Conservation (phyloP, 2,329 filamentous ascomycete genomes). For the Ophiosphaerella herpotricha region DNA sequence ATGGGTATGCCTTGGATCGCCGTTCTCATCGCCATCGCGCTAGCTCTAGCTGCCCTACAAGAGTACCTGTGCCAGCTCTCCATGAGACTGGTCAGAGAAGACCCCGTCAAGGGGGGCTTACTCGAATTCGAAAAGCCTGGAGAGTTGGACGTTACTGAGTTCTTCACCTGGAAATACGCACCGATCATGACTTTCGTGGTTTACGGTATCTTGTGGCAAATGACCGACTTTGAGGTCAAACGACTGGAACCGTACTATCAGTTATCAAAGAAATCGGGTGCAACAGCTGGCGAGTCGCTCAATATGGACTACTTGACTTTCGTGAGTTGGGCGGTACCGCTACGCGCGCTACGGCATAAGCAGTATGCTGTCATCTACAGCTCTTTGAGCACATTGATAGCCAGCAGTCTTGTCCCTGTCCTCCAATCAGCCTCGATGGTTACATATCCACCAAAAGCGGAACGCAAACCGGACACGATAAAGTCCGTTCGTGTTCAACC, state of each 20-base stretch:
- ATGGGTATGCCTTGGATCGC: constrained; percentile 46
- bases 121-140: constrained; percentile 35
- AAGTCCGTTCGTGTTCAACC: constrained; percentile 64
- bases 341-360: constrained; percentile 64
- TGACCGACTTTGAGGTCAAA: constrained; percentile 57
- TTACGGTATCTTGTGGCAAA: constrained; percentile 56
- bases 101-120: constrained; percentile 29
- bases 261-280: constrained; percentile 42
- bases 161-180: constrained; percentile 49
- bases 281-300: constrained; percentile 58
- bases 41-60: constrained; percentile 41
- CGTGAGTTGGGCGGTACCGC: constrained; percentile 67
- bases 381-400: constrained; percentile 66
- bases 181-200: constrained; percentile 53
- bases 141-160: constrained; percentile 33
- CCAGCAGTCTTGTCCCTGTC: constrained; percentile 71
- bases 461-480: constrained; percentile 50
- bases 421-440: constrained; percentile 67
- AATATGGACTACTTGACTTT: constrained; percentile 76
- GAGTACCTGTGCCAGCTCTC: constrained; percentile 46
- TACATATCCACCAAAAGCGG: constrained; percentile 58
- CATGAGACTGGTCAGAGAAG: constrained; percentile 22
- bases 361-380: constrained; percentile 73
- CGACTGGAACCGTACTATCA: constrained; percentile 57
- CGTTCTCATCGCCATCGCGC: constrained; percentile 39